Percentiles rank a stretch among this genome's conserved stretches.
Conservation (phyloP, 139 green algal genomes). For the Medakamo hakoo region DNA sequence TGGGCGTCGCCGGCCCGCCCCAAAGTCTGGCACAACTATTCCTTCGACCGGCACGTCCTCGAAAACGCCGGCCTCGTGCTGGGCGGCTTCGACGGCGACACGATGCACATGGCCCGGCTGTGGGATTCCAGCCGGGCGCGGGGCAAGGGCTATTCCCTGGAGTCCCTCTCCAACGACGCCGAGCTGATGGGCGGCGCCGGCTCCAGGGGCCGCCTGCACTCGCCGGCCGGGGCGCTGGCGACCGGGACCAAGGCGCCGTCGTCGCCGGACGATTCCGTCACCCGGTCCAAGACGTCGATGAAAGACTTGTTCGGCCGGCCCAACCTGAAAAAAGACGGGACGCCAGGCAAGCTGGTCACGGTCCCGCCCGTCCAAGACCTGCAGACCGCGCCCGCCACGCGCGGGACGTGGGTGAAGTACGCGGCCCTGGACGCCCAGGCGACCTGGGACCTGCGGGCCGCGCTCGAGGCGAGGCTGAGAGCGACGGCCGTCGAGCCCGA, state of each 20-base stretch:
- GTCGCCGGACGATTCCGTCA: background rate
- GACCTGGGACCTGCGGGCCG: constrained; percentile 63
- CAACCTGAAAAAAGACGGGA: constrained; percentile 64
- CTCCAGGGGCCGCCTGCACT: too few relatives aligned
- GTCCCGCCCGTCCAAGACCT: constrained; percentile 51
- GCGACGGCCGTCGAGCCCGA: constrained; percentile 11
- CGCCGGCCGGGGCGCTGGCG: too few relatives aligned
- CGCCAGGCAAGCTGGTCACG: constrained; percentile 38
- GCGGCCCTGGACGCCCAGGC: constrained; percentile 75
- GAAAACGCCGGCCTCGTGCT: constrained; percentile 21
- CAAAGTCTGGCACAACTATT: constrained; percentile 99
- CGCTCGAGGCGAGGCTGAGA: constrained; percentile 22
- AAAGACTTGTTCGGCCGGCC: constrained; percentile 70
- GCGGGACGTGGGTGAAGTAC: constrained; percentile 75
- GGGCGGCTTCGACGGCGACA: constrained; percentile 77
- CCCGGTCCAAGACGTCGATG: constrained; percentile 57
- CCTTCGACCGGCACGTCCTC: constrained; percentile 93
- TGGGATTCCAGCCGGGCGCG: constrained; percentile 53
- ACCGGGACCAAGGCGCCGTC: too few relatives aligned
- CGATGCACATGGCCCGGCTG: constrained; percentile 96
- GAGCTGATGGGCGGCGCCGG: constrained; percentile 5
- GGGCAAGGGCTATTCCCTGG: constrained; percentile 57
- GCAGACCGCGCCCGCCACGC: constrained; percentile 32
- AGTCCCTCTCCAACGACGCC: constrained; percentile 31
- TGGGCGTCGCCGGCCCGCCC: constrained; percentile 46